Evolutionary conservation across 768 basidiomycete genomes (phyloP).

Genomic region (Suillus clintonianus): DNA sequence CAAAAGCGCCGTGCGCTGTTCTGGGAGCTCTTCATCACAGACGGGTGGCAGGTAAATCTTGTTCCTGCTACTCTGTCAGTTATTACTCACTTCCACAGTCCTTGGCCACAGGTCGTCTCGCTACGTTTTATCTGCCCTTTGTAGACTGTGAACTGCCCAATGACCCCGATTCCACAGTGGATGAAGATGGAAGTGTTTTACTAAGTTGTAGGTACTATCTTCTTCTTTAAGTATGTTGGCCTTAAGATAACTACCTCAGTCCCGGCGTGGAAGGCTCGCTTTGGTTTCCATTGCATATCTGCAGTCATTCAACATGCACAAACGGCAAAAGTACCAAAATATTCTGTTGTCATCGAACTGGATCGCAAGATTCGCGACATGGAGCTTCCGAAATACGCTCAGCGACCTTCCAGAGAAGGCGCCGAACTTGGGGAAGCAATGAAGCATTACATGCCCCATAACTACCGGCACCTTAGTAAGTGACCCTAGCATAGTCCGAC

Average conservation of each 20-base stretch:
- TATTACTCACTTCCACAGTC: slow-evolving; percentile 1
- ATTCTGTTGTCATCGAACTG: slow-evolving; percentile 61
- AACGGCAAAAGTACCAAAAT: slow-evolving; percentile 63
- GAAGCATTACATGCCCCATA: slow-evolving; percentile 74
- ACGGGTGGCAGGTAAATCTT: slow-evolving; percentile 66
- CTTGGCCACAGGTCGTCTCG: slow-evolving; percentile 65
- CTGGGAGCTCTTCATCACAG: slow-evolving; percentile 75
- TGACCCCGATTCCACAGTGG: slow-evolving; percentile 59
- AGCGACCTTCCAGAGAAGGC: slow-evolving; percentile 49
- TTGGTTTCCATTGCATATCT: slow-evolving; percentile 65
- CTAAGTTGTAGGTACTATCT: slow-evolving; percentile 54
- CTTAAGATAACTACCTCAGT: slow-evolving; percentile 37
- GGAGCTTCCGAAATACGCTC: slow-evolving; percentile 64
- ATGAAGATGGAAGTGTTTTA: slow-evolving; percentile 56
- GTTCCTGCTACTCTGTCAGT: not conserved
- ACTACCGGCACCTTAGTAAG: slow-evolving; percentile 72
- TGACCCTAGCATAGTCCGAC: not conserved
- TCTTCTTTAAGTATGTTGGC: not conserved
- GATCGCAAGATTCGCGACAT: slow-evolving; percentile 69
- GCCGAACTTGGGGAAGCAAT: slow-evolving; percentile 61
- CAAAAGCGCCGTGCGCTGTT: slow-evolving; percentile 72
- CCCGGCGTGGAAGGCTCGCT: slow-evolving; percentile 69
- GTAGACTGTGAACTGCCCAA: slow-evolving; percentile 72
- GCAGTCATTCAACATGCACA: slow-evolving; percentile 69
- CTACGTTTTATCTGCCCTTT: slow-evolving; percentile 69